Percentiles rank a stretch among this genome's conserved stretches.
These are phyloP conservation scores for Lophiostoma macrostomum DNA, from an alignment of 495 filamentous ascomycete genomes.

Conservation along the genomic window DNA sequence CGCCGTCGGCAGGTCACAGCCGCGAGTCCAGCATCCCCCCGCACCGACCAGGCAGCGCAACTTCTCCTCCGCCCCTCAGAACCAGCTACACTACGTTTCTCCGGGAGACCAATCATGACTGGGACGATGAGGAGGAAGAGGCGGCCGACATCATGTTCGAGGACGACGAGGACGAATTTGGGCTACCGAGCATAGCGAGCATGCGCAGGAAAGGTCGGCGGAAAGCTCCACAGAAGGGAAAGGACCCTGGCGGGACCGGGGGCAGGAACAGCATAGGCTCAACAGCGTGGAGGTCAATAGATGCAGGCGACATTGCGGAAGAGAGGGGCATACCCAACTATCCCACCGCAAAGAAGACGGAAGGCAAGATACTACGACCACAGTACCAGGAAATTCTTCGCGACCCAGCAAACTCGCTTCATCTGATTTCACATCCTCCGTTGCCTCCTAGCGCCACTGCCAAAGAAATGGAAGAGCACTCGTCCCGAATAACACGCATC, in stretches of 20 bases:
- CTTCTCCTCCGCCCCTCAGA: slow-evolving; percentile 57
- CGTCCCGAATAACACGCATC: slow-evolving; percentile 84
- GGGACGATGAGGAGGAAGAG: slow-evolving; percentile 62
- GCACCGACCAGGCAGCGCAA: slow-evolving; percentile 42
- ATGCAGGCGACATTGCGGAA: slow-evolving; percentile 88
- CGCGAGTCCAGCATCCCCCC: slow-evolving; percentile 50
- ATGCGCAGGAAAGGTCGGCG: slow-evolving; percentile 70
- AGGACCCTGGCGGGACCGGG: slow-evolving; percentile 48
- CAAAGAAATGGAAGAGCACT: slow-evolving; percentile 84
- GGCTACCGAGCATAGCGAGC: slow-evolving; percentile 82
- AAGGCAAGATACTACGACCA: slow-evolving; percentile 91
- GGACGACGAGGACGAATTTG: slow-evolving; percentile 92
- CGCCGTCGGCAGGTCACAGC: slow-evolving; percentile 51
- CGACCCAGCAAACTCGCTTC: slow-evolving; percentile 92
- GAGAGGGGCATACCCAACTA: slow-evolving; percentile 85
- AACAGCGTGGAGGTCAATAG: slow-evolving; percentile 51
- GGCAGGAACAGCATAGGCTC: slow-evolving; percentile 1
- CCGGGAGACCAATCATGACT: slow-evolving; percentile 70
- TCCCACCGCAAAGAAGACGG: slow-evolving; percentile 78
- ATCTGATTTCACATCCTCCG: slow-evolving; percentile 85
- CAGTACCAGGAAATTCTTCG: slow-evolving; percentile 96
- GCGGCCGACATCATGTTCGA: slow-evolving; percentile 60
- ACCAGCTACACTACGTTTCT: slow-evolving; percentile 73
- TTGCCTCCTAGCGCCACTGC: slow-evolving; percentile 69
- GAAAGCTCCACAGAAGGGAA: slow-evolving; percentile 45